Base-by-base conservation (phyloP, 2,329 filamentous ascomycete species). In the Ceratocystis harringtonii region DNA sequence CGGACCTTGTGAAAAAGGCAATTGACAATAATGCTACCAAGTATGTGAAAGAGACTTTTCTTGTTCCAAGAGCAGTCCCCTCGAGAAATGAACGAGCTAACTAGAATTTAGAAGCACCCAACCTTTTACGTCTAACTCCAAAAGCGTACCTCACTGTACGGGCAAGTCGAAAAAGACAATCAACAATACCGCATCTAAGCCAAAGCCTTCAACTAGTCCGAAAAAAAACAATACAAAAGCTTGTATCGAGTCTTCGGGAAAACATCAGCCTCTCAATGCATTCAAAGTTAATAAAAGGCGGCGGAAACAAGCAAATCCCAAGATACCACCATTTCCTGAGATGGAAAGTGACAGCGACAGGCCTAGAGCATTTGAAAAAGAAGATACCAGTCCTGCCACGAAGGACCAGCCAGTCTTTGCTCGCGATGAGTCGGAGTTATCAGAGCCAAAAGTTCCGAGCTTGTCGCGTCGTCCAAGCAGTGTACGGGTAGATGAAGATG, bases 401-500 rank as follows among this genome's bases (percentile, higher is more conserved):
- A 36, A 58, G 3, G 17, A 17, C 17, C 15, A 36, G n/a, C 2
- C 1, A 32, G 15, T 32, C 15, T 36, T 58, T 45, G 28, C 28
- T 25, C 41, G 63, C 10, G 43, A 50, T 28, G 57, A 25, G 25
- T 65, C 63, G 0, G 57, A 65, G 22, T 25, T 65, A 32, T 65
- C 63, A 10, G 63, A 65, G 5, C 63, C 63, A 8, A 48, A 44
- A 32, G 17, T 19, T 8, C 61, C 43, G 41, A 48, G 7, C 36
- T 30, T 48, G 1, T 61, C 63, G 3, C 58, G 63, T 1, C 60
- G 66, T 17, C 60, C 60, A 1, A 63, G 66, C 50, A 67, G 66
- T 55, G 48, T 67, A 7, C 19, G 45, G 3, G 55, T 67, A 12
- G 63, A 64, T 41, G 66, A 67, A 43, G 62, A 63, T 15, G 66